A percentile compares a stretch with the other conserved stretches of the same genome.
phyloP scores from a whole-genome alignment of 106 monocot species.

The Acorus calamus region DNA sequence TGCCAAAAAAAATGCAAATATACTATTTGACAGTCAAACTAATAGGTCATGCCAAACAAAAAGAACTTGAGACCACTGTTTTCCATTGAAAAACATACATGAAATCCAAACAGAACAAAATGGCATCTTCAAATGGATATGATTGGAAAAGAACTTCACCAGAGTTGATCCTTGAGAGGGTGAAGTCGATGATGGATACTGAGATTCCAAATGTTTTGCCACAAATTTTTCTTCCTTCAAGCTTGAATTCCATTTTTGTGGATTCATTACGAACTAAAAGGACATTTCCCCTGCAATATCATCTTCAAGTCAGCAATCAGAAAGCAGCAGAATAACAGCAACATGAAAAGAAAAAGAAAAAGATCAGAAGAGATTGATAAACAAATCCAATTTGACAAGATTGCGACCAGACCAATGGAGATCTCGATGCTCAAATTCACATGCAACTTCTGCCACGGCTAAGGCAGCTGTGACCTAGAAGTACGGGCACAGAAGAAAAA shows the following conservation, averaged over 20 bases:
- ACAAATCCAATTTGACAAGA: slow-evolving; percentile 1
- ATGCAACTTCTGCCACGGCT: slow-evolving; percentile 84
- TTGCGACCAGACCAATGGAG: slow-evolving; percentile 64
- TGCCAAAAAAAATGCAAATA: too few relatives aligned
- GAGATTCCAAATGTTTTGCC: slow-evolving; percentile 60
- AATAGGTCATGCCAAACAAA: too few relatives aligned
- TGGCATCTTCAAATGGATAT: too few relatives aligned
- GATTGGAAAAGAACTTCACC: slow-evolving; percentile 28
- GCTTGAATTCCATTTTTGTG: slow-evolving; percentile 30
- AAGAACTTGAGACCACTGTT: too few relatives aligned
- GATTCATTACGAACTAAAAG: slow-evolving; percentile 49
- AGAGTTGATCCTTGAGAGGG: slow-evolving; percentile 87
- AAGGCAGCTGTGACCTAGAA: slow-evolving; percentile 68
- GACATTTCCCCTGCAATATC: slow-evolving; percentile 85
- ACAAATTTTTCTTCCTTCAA: slow-evolving; percentile 55
- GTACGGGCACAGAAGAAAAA: slow-evolving; percentile 1
- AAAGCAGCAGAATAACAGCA: too few relatives aligned
- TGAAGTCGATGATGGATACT: slow-evolving; percentile 89
- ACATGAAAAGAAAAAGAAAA: slow-evolving; percentile 5
- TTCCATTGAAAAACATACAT: too few relatives aligned
- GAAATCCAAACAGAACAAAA: too few relatives aligned
- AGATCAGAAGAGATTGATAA: slow-evolving; percentile 1
- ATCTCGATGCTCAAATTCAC: slow-evolving; percentile 98
- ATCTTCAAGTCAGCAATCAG: slow-evolving; percentile 4
- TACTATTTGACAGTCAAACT: too few relatives aligned